Evolutionary conservation across 345 rosid genomes (phyloP), one percentile per base, ranked within the genome.

Genomic region (Raphanus raphanistrum): DNA sequence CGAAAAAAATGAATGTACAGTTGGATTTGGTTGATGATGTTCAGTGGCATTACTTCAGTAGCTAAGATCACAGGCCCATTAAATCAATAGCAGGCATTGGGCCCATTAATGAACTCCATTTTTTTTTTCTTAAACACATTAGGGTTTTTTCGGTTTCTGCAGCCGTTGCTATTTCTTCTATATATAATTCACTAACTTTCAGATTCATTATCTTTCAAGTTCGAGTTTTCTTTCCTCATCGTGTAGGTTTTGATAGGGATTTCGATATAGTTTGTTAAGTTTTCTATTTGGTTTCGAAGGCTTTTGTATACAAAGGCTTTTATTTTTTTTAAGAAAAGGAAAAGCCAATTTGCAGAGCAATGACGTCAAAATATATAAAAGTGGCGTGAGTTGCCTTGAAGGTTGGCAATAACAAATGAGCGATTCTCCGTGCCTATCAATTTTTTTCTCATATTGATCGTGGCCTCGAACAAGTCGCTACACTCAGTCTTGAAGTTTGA

Each of bases 381-480:
- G 73, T 79, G 82, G 74, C 82, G 78, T 35, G 26, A 79, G 77
- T 79, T 79, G 82, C 82, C 77, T 79, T 79, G 82, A 79, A 79
- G 82, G 78, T 79, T 79, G 82, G 82, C 82, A 68, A 79, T 48
- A 79, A 36, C 66, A 38, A 13, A n/a, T 8, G 38, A 68, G 78
- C 75, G 78, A 68, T 79, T 79, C 82, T 79, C 82, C 82, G 82
- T 79, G 82, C 82, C 82, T 79, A 74, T 79, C 82, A 73, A 63
- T 6, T 59, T 17, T 17, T 2, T 16, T 1, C 29, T 48, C 6
- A 62, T 79, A 21, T 54, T 79, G 82, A 73, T 68, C 4, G 38
- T 62, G 82, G 82, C 82, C 82, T 79, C 82, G 82, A 79, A 79
- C 82, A 79, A 79, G 70, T 79, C 78, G 78, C 78, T 67, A 32